Conservation (phyloP, 2,329 filamentous ascomycete species). For the Pseudocercospora vitis region DNA sequence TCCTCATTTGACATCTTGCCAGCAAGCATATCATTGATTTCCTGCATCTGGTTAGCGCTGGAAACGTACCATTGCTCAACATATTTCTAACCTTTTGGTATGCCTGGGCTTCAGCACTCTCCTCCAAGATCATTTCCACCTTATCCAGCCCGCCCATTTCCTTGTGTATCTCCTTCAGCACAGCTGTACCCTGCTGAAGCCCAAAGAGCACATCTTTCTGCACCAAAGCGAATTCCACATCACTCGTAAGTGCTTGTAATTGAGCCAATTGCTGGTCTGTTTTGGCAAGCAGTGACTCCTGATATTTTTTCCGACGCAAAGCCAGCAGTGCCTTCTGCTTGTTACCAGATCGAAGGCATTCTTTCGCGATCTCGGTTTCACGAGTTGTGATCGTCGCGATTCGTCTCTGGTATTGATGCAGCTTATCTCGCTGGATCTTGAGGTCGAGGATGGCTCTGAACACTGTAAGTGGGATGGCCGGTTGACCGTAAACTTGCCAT, state of each 20-base stretch:
- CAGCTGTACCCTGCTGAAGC: constrained; percentile 84
- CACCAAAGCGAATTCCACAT: constrained; percentile 92
- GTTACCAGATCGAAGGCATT: constrained; percentile 78
- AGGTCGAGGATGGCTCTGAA: constrained; percentile 91
- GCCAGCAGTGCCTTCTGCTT: constrained; percentile 81
- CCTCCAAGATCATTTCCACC: constrained; percentile 92
- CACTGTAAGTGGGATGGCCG: constrained; percentile 9
- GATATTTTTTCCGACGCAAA: constrained; percentile 92
- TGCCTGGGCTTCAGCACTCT: constrained; percentile 83
- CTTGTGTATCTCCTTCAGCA: constrained; percentile 84
- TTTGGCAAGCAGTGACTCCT: constrained; percentile 82
- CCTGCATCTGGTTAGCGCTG: constrained; percentile 52
- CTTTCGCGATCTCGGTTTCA: constrained; percentile 81
- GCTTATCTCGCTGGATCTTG: constrained; percentile 94
- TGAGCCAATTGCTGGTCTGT: constrained; percentile 94
- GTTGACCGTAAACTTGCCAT: constrained; percentile 7
- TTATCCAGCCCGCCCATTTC: constrained; percentile 95
- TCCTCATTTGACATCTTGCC: constrained; percentile 89
- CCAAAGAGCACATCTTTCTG: constrained; percentile 96
- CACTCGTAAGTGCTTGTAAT: constrained; percentile 81
- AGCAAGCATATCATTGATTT: constrained; percentile 87
- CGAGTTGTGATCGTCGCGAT: constrained; percentile 82
- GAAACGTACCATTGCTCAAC: background rate
- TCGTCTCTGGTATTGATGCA: constrained; percentile 91
- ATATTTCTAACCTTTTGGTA: constrained; percentile 72